phyloP scores from a whole-genome alignment of 148 eudicot species.

The Silene uniflora region DNA sequence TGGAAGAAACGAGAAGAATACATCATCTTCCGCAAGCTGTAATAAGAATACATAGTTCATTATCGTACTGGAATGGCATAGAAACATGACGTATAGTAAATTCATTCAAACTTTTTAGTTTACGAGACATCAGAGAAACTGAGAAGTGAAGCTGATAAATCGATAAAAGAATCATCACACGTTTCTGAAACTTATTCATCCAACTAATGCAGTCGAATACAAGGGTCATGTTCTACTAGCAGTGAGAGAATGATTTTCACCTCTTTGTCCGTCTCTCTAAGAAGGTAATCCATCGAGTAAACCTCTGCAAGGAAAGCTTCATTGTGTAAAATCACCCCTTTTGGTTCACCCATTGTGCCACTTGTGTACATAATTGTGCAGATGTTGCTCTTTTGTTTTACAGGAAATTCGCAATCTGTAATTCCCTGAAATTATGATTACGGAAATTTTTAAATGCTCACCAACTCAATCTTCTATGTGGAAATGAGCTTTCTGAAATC shows the following conservation, averaged over 20 bases:
- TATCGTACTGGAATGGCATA: not conserved
- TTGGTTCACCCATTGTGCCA: slow-evolving; percentile 94
- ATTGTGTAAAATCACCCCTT: slow-evolving; percentile 81
- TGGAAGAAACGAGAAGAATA: slow-evolving; percentile 92
- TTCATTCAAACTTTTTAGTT: not conserved
- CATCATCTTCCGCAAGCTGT: slow-evolving; percentile 62
- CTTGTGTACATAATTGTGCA: slow-evolving; percentile 97
- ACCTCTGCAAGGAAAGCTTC: slow-evolving; percentile 64
- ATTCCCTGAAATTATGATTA: slow-evolving; percentile 47
- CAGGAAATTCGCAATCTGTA: slow-evolving; percentile 53
- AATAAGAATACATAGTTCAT: slow-evolving; percentile 7
- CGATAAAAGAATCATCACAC: not conserved
- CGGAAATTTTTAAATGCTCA: not conserved
- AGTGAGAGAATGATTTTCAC: slow-evolving; percentile 33
- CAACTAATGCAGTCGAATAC: not conserved
- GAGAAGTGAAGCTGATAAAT: not conserved
- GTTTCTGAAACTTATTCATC: not conserved
- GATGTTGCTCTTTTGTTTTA: slow-evolving; percentile 46
- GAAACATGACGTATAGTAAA: too few species aligned
- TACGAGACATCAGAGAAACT: not conserved
- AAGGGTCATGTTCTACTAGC: not conserved
- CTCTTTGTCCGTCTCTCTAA: slow-evolving; percentile 58
- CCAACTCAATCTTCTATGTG: not conserved
- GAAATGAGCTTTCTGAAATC: not conserved
- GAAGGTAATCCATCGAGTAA: slow-evolving; percentile 54